Base-by-base conservation (phyloP, 129 eudicot species). In the Cynara cardunculus region DNA sequence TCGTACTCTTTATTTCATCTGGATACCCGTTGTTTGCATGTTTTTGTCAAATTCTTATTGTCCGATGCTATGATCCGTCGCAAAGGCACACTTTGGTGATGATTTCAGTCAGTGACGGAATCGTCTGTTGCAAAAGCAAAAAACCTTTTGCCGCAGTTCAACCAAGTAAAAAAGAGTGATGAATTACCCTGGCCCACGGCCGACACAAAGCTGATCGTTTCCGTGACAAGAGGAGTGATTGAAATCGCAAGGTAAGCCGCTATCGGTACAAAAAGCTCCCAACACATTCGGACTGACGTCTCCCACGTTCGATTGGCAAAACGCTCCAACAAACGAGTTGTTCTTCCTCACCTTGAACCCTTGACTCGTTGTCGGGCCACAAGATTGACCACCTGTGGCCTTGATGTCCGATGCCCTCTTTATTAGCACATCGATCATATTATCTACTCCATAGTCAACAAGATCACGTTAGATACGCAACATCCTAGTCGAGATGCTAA, bases 211-310 rank as follows among this genome's bases (percentile, higher is more conserved):
- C 78, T 79, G 86, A 74, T 86, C 90, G 26, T 88, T 56, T 25
- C 96, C 96, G 16, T 87, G 86, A 65, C 96, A 90, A 5, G 96
- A 84, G 3, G 92, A 88, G 77, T 80, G 92, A 81, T 88, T 90
- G 72, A 88, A 90, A 72, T 88, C 89, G 18, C 96, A 90, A 41
- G 89, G 96, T 77, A 69, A 69, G 7, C 92, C 96, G 24, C 46
- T 84, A 78, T 90, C 90, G 0, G 71, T 82, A 62, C 96, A 88
- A 80, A 90, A 90, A 7, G 96, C 96, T 53, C 96, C 96, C 26
- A 90, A 81, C 84, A 90, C 96, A 80, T 90, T 90, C 8, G 92
- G 96, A 53, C 92, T 90, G 5, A 88, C 96, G 35, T 90, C 96
- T 56, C 96, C 96, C 19, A 88, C 92, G 73, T 90, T 90, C 14